These are phyloP conservation scores for Platanthera zijinensis DNA, from an alignment of 106 monocot genomes.

Conservation along the genomic window DNA sequence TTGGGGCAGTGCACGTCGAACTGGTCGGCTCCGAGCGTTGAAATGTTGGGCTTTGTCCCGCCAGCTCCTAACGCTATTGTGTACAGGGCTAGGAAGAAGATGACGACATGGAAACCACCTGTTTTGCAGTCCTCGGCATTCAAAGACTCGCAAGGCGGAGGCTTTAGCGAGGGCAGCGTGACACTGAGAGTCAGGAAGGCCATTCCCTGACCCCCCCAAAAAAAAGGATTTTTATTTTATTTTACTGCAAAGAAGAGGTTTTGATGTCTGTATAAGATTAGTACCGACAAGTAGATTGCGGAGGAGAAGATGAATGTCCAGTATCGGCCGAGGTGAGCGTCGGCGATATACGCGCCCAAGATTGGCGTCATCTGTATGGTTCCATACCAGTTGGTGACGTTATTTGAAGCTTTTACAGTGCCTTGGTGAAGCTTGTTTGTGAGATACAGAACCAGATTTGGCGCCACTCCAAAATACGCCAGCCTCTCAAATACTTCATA, in stretches of 20 bases:
- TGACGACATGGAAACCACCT: constrained; percentile 6
- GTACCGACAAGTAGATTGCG: constrained; percentile 25
- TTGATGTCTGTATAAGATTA: not conserved
- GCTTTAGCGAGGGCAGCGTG: constrained; percentile 21
- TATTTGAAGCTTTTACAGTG: constrained; percentile 45
- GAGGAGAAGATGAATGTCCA: constrained; percentile 30
- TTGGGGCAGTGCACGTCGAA: not conserved
- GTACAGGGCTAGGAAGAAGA: constrained; percentile 40
- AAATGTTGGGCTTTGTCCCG: constrained; percentile 39
- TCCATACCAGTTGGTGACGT: constrained; percentile 55
- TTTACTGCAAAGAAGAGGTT: not conserved
- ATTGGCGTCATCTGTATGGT: constrained; percentile 40
- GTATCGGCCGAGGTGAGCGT: constrained; percentile 33
- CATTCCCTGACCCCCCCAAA: constrained; percentile 34
- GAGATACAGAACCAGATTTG: constrained; percentile 50
- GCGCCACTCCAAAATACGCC: constrained; percentile 44
- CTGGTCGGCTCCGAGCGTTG: constrained; percentile 37
- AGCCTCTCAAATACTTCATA: constrained; percentile 54
- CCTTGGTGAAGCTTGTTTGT: constrained; percentile 46
- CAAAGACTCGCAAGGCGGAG: constrained; percentile 11
- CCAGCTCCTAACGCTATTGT: constrained; percentile 40
- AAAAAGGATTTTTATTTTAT: not conserved
- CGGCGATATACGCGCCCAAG: constrained; percentile 40
- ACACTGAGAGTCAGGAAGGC: constrained; percentile 26
- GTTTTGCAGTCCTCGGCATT: constrained; percentile 11